Percentiles rank a stretch among this genome's conserved stretches.
These are phyloP conservation scores for Luffa acutangula DNA, from an alignment of 306 rosid genomes.

Conservation along the genomic window DNA sequence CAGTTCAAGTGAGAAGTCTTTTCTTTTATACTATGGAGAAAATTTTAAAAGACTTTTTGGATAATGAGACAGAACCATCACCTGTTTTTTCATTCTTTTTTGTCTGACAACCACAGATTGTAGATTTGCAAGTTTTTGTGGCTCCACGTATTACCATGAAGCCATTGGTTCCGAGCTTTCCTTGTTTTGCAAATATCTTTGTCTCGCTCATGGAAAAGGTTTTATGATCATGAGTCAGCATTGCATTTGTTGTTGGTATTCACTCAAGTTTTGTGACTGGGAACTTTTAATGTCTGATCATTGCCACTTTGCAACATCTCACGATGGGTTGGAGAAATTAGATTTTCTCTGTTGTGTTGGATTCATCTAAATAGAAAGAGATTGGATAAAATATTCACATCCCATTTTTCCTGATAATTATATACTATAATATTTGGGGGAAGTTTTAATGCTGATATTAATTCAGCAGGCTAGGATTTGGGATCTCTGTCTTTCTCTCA, in stretches of 20 bases:
- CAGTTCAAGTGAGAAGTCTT: slow-evolving; percentile 48
- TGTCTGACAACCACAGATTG: slow-evolving; percentile 37
- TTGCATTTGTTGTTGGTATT: slow-evolving; percentile 2
- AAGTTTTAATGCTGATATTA: neutral
- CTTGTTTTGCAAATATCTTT: slow-evolving; percentile 74
- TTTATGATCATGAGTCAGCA: slow-evolving; percentile 16
- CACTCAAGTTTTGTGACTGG: neutral
- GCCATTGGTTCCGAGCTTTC: slow-evolving; percentile 96
- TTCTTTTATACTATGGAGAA: neutral
- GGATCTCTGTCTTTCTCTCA: neutral
- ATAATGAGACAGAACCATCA: neutral
- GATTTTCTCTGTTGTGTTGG: neutral
- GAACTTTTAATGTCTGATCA: slow-evolving; percentile 1
- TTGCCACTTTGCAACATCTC: neutral
- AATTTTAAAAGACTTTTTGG: neutral
- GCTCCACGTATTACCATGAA: slow-evolving; percentile 77
- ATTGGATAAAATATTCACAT: neutral
- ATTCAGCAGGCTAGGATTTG: neutral
- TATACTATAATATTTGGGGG: neutral
- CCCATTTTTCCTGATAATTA: neutral
- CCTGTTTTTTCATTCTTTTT: neutral
- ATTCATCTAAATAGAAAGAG: neutral
- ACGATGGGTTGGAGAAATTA: neutral
- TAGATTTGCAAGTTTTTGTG: slow-evolving; percentile 74
- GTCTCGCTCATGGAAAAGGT: slow-evolving; percentile 95